Conservation (phyloP, 2,329 filamentous ascomycete species). For the Daldinia eschscholtzii region DNA sequence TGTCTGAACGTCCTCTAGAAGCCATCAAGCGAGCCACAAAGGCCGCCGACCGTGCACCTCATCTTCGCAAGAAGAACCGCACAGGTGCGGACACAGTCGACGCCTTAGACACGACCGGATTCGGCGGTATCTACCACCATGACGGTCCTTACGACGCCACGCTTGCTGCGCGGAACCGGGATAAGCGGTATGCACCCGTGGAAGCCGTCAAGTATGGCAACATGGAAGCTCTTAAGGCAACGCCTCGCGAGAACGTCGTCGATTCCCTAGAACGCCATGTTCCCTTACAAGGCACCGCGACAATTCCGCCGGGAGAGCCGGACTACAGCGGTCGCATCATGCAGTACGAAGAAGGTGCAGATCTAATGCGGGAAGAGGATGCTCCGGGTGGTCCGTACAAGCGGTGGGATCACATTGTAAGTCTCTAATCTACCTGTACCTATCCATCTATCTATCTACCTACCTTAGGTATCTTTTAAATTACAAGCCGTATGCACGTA, state of each 20-base stretch:
- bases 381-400: constrained; percentile 80
- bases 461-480: no score
- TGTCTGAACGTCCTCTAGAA: constrained; percentile 75
- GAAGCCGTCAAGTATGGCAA: constrained; percentile 82
- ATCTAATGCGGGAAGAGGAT: constrained; percentile 82
- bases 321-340: constrained; percentile 79
- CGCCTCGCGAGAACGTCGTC: constrained; percentile 79
- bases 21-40: constrained; percentile 73
- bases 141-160: constrained; percentile 91
- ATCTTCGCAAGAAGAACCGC: constrained; percentile 74
- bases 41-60: constrained; percentile 74
- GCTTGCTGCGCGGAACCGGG: constrained; percentile 77
- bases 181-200: constrained; percentile 74
- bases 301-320: constrained; percentile 77
- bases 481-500: no score
- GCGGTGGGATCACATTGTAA: constrained; percentile 79
- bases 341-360: constrained; percentile 86
- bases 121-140: constrained; percentile 81
- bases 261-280: constrained; percentile 80
- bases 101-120: constrained; percentile 74
- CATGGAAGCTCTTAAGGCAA: constrained; percentile 81
- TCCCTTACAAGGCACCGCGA: constrained; percentile 84
- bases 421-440: constrained; percentile 47
- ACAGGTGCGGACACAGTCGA: constrained; percentile 85
- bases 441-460: background rate